Conservation (phyloP, 148 eudicot genomes). For the Rhododendron griersonianum region DNA sequence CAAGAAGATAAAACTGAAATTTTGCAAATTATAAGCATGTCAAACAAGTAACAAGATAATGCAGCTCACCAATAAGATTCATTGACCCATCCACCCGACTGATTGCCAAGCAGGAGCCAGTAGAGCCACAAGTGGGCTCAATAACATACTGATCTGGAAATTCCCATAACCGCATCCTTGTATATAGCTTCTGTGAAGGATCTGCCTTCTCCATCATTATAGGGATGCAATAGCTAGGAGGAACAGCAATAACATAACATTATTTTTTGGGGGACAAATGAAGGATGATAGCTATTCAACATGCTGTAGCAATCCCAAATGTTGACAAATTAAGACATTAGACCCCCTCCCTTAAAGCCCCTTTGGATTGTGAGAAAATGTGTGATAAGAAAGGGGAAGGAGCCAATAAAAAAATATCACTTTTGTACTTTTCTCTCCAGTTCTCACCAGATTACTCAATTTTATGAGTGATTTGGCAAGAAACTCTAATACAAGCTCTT, state of each 20-base stretch:
- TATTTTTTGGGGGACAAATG: not conserved
- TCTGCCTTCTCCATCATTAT: conserved; percentile 60
- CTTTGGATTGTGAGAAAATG: not conserved
- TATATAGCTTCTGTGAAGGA: conserved; percentile 55
- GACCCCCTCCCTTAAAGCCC: not conserved
- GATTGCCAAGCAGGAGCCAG: conserved; percentile 57
- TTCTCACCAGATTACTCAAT: not conserved
- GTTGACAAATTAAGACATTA: not conserved
- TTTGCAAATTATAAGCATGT: not conserved
- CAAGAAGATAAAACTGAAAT: not conserved
- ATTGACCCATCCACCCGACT: conserved; percentile 85
- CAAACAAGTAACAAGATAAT: conserved; percentile 9
- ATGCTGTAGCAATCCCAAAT: not conserved
- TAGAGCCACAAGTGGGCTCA: conserved; percentile 83
- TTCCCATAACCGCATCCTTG: conserved; percentile 89
- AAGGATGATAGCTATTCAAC: not conserved
- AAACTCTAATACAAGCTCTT: not conserved
- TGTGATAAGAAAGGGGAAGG: not conserved
- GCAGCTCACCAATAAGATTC: conserved; percentile 57
- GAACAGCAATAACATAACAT: conserved; percentile 2
- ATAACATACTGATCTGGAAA: conserved; percentile 77
- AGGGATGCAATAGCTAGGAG: conserved; percentile 18
- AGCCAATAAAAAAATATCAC: not conserved
- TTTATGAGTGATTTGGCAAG: not conserved
- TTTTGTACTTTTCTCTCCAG: not conserved